Conservation (phyloP, 257 asterid species). For the Solanum habrochaites region DNA sequence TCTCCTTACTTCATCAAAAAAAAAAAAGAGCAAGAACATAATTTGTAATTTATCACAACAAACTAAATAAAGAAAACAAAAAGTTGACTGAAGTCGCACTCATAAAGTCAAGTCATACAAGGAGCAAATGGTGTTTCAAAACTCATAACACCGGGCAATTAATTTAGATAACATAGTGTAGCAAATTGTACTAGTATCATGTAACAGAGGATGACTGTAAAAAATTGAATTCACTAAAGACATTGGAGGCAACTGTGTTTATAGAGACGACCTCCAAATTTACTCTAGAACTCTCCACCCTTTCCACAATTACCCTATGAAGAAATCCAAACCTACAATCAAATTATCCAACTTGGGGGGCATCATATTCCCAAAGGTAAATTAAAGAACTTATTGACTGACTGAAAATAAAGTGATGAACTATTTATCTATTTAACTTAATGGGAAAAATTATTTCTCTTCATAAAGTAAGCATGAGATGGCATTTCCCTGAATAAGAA, state of each 20-base stretch:
- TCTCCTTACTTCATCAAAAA: no score
- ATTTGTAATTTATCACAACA: not conserved
- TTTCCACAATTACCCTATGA: not conserved
- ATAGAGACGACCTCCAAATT: not conserved
- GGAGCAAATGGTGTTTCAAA: not conserved
- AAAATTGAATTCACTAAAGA: not conserved
- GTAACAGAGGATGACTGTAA: not conserved
- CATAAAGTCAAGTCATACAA: not conserved
- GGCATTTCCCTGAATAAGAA: not conserved
- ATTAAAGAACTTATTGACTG: not conserved
- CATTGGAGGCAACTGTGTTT: not conserved
- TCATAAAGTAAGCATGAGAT: not conserved
- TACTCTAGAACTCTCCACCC: not conserved
- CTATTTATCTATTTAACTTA: not conserved
- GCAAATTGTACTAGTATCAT: not conserved
- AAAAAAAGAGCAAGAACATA: not conserved
- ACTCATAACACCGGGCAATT: not conserved
- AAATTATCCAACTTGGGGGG: not conserved
- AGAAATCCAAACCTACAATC: not conserved
- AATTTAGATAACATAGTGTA: not conserved
- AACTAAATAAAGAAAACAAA: not conserved
- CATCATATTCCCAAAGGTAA: not conserved
- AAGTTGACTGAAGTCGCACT: not conserved
- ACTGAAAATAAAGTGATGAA: not conserved
- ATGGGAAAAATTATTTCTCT: not conserved